Evolutionary conservation across 2,329 filamentous ascomycete species (phyloP).

Genomic region (Emericellopsis cladophorae): DNA sequence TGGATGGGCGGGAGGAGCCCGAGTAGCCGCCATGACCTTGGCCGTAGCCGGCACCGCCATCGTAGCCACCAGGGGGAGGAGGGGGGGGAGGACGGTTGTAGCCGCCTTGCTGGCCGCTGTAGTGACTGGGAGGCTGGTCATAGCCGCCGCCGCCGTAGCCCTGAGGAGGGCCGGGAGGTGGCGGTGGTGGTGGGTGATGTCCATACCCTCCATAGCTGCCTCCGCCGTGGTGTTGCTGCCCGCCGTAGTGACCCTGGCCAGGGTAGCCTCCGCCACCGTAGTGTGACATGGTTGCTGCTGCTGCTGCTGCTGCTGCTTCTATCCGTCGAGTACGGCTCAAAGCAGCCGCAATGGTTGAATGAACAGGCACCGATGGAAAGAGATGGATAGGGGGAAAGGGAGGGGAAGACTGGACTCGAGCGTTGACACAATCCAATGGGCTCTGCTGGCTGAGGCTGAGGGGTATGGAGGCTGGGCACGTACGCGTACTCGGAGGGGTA

Average conservation of each 20-base stretch:
- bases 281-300: constrained; percentile 15
- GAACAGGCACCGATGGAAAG: background rate
- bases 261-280: constrained; percentile 16
- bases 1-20: constrained; percentile 1
- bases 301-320: too few species aligned
- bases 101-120: background rate
- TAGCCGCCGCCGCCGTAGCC: constrained; percentile 10
- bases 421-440: too few species aligned
- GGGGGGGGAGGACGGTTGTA: constrained; percentile 13
- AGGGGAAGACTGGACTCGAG: background rate
- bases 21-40: constrained; percentile 7
- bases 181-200: too few species aligned
- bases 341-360: background rate
- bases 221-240: constrained; percentile 13
- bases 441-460: background rate
- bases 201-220: background rate
- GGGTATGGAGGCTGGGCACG: background rate
- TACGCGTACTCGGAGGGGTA: constrained; percentile 1
- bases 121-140: constrained; percentile 5
- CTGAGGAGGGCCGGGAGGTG: background rate
- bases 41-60: constrained; percentile 9
- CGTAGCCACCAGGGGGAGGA: constrained; percentile 7
- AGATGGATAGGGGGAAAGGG: background rate
- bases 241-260: constrained; percentile 25
- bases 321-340: background rate